These are phyloP conservation scores for Ophiostoma sp. DNA, from an alignment of 2,329 filamentous ascomycete species.

Conservation along the genomic window DNA sequence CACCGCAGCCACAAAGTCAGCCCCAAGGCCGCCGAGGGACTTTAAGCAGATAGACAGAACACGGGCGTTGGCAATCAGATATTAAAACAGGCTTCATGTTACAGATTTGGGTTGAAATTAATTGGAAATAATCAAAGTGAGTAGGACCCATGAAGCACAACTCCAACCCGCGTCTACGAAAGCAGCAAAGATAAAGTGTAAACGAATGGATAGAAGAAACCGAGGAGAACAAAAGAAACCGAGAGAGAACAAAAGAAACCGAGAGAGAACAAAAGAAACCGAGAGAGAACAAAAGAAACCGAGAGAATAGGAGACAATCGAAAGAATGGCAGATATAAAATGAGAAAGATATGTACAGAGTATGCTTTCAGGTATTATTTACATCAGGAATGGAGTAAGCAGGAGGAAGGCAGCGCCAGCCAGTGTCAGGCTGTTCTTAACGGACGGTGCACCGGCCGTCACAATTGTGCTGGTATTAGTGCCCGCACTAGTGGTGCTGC, in stretches of 20 bases:
- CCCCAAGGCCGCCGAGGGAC: background rate
- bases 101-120: no score
- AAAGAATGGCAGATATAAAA: background rate
- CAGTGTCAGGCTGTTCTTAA: conserved; percentile 25
- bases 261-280: background rate
- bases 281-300: background rate
- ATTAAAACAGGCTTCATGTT: background rate
- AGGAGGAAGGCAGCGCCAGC: conserved; percentile 20
- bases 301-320: background rate
- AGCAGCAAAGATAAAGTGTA: no score
- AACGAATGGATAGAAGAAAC: no score
- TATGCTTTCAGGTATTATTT: background rate
- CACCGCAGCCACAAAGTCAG: conserved; percentile 37
- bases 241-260: no score
- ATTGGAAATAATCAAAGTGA: no score
- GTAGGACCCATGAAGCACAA: no score
- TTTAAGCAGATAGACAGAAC: background rate
- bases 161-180: no score
- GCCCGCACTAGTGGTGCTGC: background rate
- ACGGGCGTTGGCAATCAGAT: conserved; percentile 16
- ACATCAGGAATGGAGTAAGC: conserved; percentile 15
- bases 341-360: background rate
- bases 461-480: conserved; percentile 14
- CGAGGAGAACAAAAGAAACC: no score
- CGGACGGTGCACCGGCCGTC: conserved; percentile 22